Percentiles rank a stretch among this genome's conserved stretches.
Evolutionary conservation across 805 yeast genomes (phyloP).

Genomic region (Saccharomycopsis sp.): DNA sequence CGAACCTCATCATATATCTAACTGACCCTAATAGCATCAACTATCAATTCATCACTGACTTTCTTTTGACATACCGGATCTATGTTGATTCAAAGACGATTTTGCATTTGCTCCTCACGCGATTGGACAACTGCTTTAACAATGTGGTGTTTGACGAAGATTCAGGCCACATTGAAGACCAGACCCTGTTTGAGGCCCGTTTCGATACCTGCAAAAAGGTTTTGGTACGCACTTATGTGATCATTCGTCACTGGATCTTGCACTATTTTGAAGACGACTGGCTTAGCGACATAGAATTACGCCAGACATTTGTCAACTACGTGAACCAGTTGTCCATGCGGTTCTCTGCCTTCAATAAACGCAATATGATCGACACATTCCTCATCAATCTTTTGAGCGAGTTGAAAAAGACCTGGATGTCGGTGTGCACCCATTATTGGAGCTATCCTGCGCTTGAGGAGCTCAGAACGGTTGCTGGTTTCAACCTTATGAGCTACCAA

Average conservation of each 20-base stretch:
- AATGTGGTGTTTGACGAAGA: conserved; percentile 24
- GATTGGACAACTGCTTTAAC: conserved; percentile 68
- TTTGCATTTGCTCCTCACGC: conserved; percentile 50
- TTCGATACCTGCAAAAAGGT: conserved; percentile 13
- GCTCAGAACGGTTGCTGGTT: background rate
- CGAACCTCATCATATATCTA: conserved; percentile 44
- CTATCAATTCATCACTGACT: conserved; percentile 75
- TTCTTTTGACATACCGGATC: conserved; percentile 74
- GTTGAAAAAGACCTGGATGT: conserved; percentile 45
- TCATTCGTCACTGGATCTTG: conserved; percentile 81
- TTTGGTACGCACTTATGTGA: conserved; percentile 69
- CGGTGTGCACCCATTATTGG: conserved; percentile 24
- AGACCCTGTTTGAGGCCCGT: conserved; percentile 5
- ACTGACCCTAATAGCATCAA: conserved; percentile 72
- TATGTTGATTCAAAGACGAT: conserved; percentile 56
- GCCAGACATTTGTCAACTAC: conserved; percentile 37
- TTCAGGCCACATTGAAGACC: background rate
- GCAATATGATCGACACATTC: conserved; percentile 23
- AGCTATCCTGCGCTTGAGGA: background rate
- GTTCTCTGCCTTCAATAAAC: conserved; percentile 19
- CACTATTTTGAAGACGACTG: conserved; percentile 88
- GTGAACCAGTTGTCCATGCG: conserved; percentile 31
- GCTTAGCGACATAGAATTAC: conserved; percentile 41
- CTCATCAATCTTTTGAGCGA: conserved; percentile 35
- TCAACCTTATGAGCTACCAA: background rate